Conservation (phyloP, 495 filamentous ascomycete species). For the Pseudoneurospora amorphoporcata region DNA sequence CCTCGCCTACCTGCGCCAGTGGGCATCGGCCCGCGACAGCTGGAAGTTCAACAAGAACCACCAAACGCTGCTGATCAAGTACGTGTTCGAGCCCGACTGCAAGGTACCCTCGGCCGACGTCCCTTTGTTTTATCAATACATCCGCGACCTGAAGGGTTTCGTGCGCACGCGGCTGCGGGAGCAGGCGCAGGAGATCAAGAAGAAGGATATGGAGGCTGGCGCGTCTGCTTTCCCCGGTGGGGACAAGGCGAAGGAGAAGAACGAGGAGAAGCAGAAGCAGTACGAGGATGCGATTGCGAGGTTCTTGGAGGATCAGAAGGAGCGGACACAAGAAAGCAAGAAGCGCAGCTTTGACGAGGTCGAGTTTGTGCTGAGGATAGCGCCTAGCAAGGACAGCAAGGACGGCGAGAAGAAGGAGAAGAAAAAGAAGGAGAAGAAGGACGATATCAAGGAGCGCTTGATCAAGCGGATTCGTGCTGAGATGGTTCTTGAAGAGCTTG, state of each 20-base stretch:
- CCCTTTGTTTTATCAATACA: conserved; percentile 54
- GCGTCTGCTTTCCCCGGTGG: conserved; percentile 27
- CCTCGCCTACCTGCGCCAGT: conserved; percentile 61
- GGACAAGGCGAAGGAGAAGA: conserved; percentile 32
- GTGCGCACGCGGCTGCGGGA: conserved; percentile 53
- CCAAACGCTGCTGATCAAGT: conserved; percentile 72
- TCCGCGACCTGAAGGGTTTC: conserved; percentile 60
- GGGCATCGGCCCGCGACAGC: conserved; percentile 48
- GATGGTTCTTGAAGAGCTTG: conserved; percentile 34
- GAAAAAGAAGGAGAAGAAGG: neutral
- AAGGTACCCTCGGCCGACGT: conserved; percentile 55
- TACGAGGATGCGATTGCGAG: conserved; percentile 47
- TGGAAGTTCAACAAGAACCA: conserved; percentile 96
- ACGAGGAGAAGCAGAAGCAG: conserved; percentile 33
- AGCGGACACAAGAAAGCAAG: conserved; percentile 10
- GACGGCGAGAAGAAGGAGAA: neutral
- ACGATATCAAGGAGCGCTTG: conserved; percentile 33
- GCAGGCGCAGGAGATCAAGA: conserved; percentile 45
- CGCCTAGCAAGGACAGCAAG: neutral
- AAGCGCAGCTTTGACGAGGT: conserved; percentile 35
- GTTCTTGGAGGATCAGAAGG: conserved; percentile 25
- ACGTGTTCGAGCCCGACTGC: conserved; percentile 56
- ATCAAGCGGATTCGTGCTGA: conserved; percentile 42
- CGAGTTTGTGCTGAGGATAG: conserved; percentile 33
- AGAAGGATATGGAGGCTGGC: conserved; percentile 38